Conservation (phyloP, 331 rosid genomes). For the Pyracantha coccinea region DNA sequence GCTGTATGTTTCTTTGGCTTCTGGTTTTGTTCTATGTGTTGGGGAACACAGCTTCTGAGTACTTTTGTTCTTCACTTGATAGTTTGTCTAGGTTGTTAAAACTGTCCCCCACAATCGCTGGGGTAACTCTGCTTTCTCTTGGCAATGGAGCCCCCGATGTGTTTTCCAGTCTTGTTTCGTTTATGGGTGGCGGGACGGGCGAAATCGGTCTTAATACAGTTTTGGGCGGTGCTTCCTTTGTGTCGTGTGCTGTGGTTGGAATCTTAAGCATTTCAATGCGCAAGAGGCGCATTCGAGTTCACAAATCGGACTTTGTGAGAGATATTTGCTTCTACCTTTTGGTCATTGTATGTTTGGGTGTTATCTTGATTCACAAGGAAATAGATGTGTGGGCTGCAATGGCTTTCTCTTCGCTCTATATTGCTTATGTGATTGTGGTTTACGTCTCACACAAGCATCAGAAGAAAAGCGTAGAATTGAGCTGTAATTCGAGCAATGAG, state of each 20-base stretch:
- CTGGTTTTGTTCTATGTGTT: constrained; percentile 71
- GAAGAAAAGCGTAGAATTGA: constrained; percentile 20
- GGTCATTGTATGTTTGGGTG: constrained; percentile 34
- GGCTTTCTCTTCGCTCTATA: constrained; percentile 45
- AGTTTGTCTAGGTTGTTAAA: constrained; percentile 48
- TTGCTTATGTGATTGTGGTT: constrained; percentile 58
- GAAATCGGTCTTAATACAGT: constrained; percentile 65
- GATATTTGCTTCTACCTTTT: constrained; percentile 54
- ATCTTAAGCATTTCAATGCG: constrained; percentile 45
- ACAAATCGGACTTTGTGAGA: constrained; percentile 50
- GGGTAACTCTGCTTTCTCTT: constrained; percentile 75
- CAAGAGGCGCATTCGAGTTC: constrained; percentile 26
- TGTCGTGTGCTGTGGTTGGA: constrained; percentile 61
- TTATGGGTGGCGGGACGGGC: constrained; percentile 39
- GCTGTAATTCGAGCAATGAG: not conserved
- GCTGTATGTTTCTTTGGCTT: constrained; percentile 60
- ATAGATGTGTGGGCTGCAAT: constrained; percentile 54
- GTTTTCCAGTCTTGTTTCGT: constrained; percentile 68
- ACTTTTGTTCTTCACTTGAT: constrained; percentile 66
- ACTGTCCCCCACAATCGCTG: constrained; percentile 77
- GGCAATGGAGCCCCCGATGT: constrained; percentile 93
- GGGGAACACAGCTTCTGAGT: constrained; percentile 82
- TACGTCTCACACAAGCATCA: constrained; percentile 39
- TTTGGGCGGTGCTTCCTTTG: constrained; percentile 70
- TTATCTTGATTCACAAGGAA: constrained; percentile 43